These are phyloP conservation scores for Plectranthus barbatus DNA, from an alignment of 257 asterid genomes.

Conservation along the genomic window DNA sequence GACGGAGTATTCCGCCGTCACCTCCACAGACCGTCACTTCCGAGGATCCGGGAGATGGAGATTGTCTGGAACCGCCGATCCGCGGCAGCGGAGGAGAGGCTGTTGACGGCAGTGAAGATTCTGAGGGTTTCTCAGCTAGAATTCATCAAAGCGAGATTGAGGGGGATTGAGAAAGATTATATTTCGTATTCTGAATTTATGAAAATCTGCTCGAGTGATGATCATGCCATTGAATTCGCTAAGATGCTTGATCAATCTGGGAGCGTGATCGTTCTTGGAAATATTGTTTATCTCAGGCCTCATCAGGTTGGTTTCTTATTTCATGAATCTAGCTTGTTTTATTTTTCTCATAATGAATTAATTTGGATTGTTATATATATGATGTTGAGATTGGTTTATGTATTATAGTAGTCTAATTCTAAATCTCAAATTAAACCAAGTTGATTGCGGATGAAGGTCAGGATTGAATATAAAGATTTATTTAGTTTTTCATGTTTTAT, in stretches of 20 bases:
- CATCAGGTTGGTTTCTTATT: conserved; percentile 56
- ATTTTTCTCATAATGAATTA: background rate
- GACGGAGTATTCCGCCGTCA: conserved; percentile 48
- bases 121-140: conserved; percentile 63
- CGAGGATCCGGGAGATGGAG: conserved; percentile 66
- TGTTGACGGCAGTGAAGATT: conserved; percentile 53
- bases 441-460: background rate
- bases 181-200: conserved; percentile 41
- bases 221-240: conserved; percentile 50
- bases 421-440: background rate
- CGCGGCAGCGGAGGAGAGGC: conserved; percentile 10
- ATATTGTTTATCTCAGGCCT: conserved; percentile 59
- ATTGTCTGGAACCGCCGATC: conserved; percentile 39
- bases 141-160: conserved; percentile 48
- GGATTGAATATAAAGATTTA: background rate
- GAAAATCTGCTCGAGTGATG: conserved; percentile 45
- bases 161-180: conserved; percentile 30
- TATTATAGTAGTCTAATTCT: too few relatives aligned
- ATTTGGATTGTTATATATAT: background rate
- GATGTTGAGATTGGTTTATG: background rate
- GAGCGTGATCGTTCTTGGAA: conserved; percentile 65
- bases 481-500: background rate
- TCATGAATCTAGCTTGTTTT: background rate
- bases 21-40: conserved; percentile 50
- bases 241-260: conserved; percentile 73